Base-by-base conservation (phyloP, 2,329 filamentous ascomycete genomes). In the Myrmaecium sp. region DNA sequence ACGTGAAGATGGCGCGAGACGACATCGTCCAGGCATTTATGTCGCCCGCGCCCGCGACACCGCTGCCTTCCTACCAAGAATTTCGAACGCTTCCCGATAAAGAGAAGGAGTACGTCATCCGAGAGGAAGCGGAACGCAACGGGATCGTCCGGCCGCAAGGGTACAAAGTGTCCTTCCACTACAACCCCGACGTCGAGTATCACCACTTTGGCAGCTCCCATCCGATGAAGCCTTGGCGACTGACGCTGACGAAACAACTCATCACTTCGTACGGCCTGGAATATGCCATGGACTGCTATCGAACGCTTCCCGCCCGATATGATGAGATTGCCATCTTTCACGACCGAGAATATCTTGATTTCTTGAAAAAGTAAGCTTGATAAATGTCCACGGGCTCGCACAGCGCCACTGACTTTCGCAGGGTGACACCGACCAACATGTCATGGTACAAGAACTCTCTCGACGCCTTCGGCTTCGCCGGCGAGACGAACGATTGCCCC, bases 171-270 rank as follows among this genome's bases (percentile, higher is more conserved):
- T 94, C 86, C 6, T 95, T 84, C 55, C 89, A 98, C 51, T 82
- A 83, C 56, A 94, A 94, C 44, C 80, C 84, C 2, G 74, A 81
- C 33, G 91, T 95, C 49, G 89, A 98, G 57, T 78, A 79, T 47
- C 86, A 95, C 54, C 89, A 98, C 52, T 98, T 98, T 51, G 89
- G 89, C 37, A 77, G 81, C 55, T 84, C 81, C 6, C 89, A 98
- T 59, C 89, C 89, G 12, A 98, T 98, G 89, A 98, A 98, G 52
- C 89, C 89, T 32, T 95, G 89, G 86, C 80, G 89, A 18, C 60
- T 98, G 36, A 94, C 84, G 10, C 66, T 98, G 29, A 91, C 89
- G 30, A 95, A 98, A 52, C 82, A 89, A 42, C 69, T 98, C 24
- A 82, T 98, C 36, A 75, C 91, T 47, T 78, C 82, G 2, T 95